A percentile compares a stretch with the other conserved stretches of the same genome.
Conservation (phyloP, 441 rosid genomes). For the Croton setiger region DNA sequence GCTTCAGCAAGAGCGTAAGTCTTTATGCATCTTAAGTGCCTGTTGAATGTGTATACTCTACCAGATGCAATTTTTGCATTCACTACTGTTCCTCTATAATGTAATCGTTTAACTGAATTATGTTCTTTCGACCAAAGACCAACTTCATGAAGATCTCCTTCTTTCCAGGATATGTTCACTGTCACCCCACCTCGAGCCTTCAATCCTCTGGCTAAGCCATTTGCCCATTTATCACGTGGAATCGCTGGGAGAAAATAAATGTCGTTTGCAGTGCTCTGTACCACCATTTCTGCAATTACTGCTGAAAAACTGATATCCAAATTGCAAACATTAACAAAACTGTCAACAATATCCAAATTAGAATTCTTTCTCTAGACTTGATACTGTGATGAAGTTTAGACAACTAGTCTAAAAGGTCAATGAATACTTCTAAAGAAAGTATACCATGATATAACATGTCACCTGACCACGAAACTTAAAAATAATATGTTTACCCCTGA, state of each 20-base stretch:
- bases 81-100: constrained; percentile 51
- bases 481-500: neutral
- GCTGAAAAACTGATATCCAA: constrained; percentile 56
- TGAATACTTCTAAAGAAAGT: neutral
- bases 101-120: constrained; percentile 35
- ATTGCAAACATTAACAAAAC: neutral
- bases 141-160: constrained; percentile 69
- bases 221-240: constrained; percentile 70
- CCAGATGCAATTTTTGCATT: constrained; percentile 34
- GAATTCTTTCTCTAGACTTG: neutral
- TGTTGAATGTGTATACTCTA: constrained; percentile 45
- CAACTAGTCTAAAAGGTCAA: neutral
- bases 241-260: constrained; percentile 86
- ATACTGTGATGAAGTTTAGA: neutral
- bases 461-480: neutral
- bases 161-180: constrained; percentile 64
- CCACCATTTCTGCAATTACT: constrained; percentile 79
- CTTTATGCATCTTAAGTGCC: constrained; percentile 31
- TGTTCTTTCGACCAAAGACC: constrained; percentile 37
- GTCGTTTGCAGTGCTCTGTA: constrained; percentile 77
- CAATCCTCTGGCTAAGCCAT: constrained; percentile 68
- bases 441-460: neutral
- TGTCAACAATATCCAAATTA: neutral
- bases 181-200: constrained; percentile 76
- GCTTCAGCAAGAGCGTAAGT: constrained; percentile 19